phyloP scores from a whole-genome alignment of 306 rosid genomes.

The Luffa aegyptiaca region DNA sequence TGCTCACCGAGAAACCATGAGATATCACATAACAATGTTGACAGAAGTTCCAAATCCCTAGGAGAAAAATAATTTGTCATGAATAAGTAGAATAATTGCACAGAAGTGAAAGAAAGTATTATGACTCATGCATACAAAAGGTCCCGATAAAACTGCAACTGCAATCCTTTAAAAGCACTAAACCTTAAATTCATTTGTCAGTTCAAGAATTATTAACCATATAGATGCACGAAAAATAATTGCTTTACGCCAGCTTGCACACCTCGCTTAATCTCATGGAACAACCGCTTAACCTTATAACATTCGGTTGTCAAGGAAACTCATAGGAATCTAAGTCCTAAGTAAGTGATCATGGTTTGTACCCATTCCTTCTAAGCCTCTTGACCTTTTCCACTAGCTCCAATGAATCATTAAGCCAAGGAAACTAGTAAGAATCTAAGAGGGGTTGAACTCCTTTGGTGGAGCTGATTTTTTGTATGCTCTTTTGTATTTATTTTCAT shows the following conservation, averaged over 20 bases:
- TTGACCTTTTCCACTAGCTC: background rate
- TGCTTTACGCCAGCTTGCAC: background rate
- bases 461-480: background rate
- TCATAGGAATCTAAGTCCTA: background rate
- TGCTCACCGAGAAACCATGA: conserved; percentile 60
- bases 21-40: conserved; percentile 56
- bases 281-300: background rate
- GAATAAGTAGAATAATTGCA: background rate
- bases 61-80: background rate
- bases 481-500: background rate
- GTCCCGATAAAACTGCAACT: background rate
- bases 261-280: background rate
- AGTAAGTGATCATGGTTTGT: background rate
- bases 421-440: background rate
- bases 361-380: background rate
- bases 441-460: background rate
- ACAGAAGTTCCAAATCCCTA: conserved; percentile 83
- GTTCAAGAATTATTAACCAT: background rate
- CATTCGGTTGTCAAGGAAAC: background rate
- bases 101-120: background rate
- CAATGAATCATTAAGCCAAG: background rate
- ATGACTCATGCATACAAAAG: background rate
- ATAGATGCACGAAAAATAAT: background rate
- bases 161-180: background rate
- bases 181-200: background rate